Base-by-base conservation (phyloP, 148 eudicot genomes). In the Linanthus parryae region DNA sequence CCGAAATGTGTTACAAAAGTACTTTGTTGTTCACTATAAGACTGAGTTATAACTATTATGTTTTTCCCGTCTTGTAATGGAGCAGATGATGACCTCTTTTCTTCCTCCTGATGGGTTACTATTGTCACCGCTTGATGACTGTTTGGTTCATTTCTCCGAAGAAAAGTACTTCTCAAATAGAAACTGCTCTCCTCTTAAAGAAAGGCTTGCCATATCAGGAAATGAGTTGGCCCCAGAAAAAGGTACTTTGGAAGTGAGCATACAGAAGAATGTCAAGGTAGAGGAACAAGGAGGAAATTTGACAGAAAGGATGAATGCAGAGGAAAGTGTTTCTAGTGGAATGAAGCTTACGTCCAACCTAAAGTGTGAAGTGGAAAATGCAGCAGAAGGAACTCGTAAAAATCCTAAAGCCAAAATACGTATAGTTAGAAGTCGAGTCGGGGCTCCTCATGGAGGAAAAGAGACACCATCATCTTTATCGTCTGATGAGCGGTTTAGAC, bases 11-110 rank as follows among this genome's bases (percentile, higher is more conserved):
- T n/a, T n/a, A n/a, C n/a, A n/a, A n/a, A n/a, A n/a, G n/a, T n/a
- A n/a, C n/a, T n/a, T n/a, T n/a, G n/a, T n/a, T n/a, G n/a, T n/a
- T n/a, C n/a, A n/a, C n/a, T n/a, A n/a, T n/a, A n/a, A n/a, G n/a
- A n/a, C 30, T 36, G 8, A 21, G 20, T 26, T 58, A 21, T 16
- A 16, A 27, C 2, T 36, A 62, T 31, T 22, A 51, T 38, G 17
- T 54, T 42, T 11, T 47, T 16, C 15, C 12, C 15, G 55, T 22
- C 20, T 41, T 27, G 39, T 25, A 48, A 13, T 69, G 56, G 39
- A 29, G 45, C 74, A 80, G 86, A 68, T 33, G 2, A 69, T 80
- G 86, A 73, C 72, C 20, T 70, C 82, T 49, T 64, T 62, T 42
- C 73, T 76, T 13, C 61, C 66, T 17, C 42, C 76, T 44, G 79